Evolutionary conservation across 2,329 filamentous ascomycete species (phyloP).

Genomic region (Cercospora sojina): DNA sequence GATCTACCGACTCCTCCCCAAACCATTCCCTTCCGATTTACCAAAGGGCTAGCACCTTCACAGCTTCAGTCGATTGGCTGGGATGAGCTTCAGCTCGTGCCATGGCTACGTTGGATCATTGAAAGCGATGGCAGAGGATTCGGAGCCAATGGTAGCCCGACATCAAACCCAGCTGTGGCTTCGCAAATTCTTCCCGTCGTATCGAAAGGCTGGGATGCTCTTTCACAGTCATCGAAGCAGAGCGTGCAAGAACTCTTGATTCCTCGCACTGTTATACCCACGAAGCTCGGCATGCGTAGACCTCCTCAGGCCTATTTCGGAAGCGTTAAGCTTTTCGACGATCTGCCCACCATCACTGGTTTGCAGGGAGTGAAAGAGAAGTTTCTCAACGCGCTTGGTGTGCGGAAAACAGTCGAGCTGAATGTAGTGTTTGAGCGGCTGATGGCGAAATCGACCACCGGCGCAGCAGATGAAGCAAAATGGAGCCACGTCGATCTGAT

Average conservation of each 20-base stretch:
- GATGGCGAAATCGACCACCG: conserved; percentile 58
- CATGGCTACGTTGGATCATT: conserved; percentile 83
- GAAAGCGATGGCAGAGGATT: conserved; percentile 62
- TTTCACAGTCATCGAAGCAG: conserved; percentile 65
- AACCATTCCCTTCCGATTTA: conserved; percentile 83
- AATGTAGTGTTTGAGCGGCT: conserved; percentile 90
- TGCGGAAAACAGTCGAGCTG: conserved; percentile 92
- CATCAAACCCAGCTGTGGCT: conserved; percentile 70
- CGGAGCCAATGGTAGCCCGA: conserved; percentile 66
- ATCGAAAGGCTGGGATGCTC: conserved; percentile 87
- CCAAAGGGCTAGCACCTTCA: conserved; percentile 62
- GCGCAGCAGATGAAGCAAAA: conserved; percentile 53
- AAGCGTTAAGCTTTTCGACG: conserved; percentile 91
- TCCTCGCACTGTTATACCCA: conserved; percentile 75
- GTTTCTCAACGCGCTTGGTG: conserved; percentile 76
- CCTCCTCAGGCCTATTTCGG: conserved; percentile 88
- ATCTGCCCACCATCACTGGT: conserved; percentile 76
- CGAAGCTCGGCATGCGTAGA: conserved; percentile 82
- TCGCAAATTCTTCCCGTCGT: conserved; percentile 73
- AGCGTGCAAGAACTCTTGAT: conserved; percentile 65
- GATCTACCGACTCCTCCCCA: conserved; percentile 75
- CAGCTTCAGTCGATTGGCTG: conserved; percentile 82
- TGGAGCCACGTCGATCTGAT: conserved; percentile 96
- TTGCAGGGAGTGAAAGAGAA: conserved; percentile 86
- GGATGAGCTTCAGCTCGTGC: conserved; percentile 77